phyloP scores from a whole-genome alignment of 1,284 basidiomycete species.

The Fistulinella cinereoalba region DNA sequence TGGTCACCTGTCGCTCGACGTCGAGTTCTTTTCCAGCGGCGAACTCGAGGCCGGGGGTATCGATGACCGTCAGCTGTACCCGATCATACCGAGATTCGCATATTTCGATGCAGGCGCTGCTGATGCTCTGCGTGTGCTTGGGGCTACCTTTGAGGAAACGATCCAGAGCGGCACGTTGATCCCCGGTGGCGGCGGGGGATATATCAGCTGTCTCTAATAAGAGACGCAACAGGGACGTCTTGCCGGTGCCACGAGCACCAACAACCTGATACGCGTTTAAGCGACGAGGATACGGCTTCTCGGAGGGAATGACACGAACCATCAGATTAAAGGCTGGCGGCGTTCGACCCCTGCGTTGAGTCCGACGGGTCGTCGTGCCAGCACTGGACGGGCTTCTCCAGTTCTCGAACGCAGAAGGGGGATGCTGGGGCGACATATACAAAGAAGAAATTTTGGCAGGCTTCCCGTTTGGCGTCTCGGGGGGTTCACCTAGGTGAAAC shows the following conservation, averaged over 20 bases:
- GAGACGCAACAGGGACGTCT: constrained; percentile 68
- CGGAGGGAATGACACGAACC: constrained; percentile 40
- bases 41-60: constrained; percentile 80
- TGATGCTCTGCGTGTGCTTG: constrained; percentile 58
- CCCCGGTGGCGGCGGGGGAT: constrained; percentile 64
- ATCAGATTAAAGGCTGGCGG: constrained; percentile 81
- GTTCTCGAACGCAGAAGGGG: constrained; percentile 58
- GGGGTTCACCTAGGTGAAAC: too few relatives aligned
- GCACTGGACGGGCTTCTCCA: constrained; percentile 40
- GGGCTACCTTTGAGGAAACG: constrained; percentile 55
- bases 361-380: constrained; percentile 46
- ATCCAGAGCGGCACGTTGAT: constrained; percentile 62
- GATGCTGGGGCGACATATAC: constrained; percentile 57
- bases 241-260: constrained; percentile 75
- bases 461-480: constrained; percentile 36
- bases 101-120: constrained; percentile 70
- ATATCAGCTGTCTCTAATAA: constrained; percentile 75
- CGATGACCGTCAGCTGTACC: constrained; percentile 70
- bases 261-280: constrained; percentile 51
- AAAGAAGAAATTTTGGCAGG: constrained; percentile 59
- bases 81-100: constrained; percentile 77
- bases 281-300: background rate
- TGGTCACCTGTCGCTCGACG: constrained; percentile 70
- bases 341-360: constrained; percentile 58
- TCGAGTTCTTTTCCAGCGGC: constrained; percentile 65